phyloP scores from a whole-genome alignment of 352 stramenopile genomes.

The Elongisporangium undulatum region DNA sequence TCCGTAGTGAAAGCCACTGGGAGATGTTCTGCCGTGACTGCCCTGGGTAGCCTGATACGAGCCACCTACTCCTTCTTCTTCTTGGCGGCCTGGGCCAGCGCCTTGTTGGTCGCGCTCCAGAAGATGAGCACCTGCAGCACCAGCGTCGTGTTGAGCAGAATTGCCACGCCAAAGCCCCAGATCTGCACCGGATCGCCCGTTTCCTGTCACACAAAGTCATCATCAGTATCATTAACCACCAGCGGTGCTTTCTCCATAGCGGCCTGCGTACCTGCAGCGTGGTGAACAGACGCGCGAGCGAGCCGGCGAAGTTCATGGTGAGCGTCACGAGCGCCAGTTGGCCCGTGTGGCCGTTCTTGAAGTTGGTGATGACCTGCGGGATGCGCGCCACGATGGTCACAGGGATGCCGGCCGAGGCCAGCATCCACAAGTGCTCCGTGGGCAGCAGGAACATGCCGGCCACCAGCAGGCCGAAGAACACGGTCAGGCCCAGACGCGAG shows the following conservation, averaged over 20 bases:
- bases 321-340: constrained; percentile 85
- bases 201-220: constrained; percentile 25
- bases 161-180: constrained; percentile 59
- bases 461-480: constrained; percentile 44
- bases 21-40: neutral
- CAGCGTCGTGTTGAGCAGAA: constrained; percentile 73
- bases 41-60: neutral
- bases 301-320: constrained; percentile 79
- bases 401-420: constrained; percentile 69
- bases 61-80: constrained; percentile 61
- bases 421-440: constrained; percentile 65
- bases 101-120: constrained; percentile 79
- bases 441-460: constrained; percentile 60
- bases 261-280: constrained; percentile 53
- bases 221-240: neutral
- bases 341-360: constrained; percentile 87
- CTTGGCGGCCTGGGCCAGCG: constrained; percentile 44
- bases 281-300: constrained; percentile 81
- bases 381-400: constrained; percentile 79
- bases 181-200: constrained; percentile 75
- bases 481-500: constrained; percentile 38
- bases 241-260: neutral
- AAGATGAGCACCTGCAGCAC: constrained; percentile 80
- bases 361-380: constrained; percentile 84
- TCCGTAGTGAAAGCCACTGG: neutral